Evolutionary conservation across 345 rosid species (phyloP), one percentile per base, ranked within the genome.

Genomic region (Mercurialis annua): DNA sequence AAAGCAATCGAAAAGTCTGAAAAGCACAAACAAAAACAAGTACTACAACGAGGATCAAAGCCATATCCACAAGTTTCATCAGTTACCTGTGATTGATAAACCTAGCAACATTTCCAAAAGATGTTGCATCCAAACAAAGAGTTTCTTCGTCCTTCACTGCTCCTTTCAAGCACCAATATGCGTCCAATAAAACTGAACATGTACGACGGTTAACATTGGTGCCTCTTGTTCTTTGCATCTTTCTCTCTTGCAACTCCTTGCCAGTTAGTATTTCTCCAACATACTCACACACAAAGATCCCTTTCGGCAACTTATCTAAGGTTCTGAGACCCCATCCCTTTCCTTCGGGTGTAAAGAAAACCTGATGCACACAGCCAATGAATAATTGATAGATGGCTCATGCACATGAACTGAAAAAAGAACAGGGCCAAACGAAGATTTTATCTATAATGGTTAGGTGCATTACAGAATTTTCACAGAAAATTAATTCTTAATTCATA

Each of bases 281-380:
- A 66, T 85, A 91, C 77, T 91, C 99, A 57, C 90, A 91, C 20
- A 94, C 83, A 82, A 89, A 87, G 10, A 91, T 72, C 73, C 99
- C 99, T 84, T 89, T 94, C 29, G 94, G 91, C 81, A 94, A 80
- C 74, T 89, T 85, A 62, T 82, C 83, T 53, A 89, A 81, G 62
- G 97, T 77, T 73, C 86, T 81, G 42, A 94, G 74, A 69, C 99
- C 99, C 97, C 97, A 94, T 50, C 92, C 95, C 77, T 89, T 93
- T 48, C 77, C 87, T 69, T 78, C 92, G 30, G 68, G 65, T 16
- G 95, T 89, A 76, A 81, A 80, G 75, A 89, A 93, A 64, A 93
- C 96, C 98, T 90, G 68, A 67, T 48, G 55, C 47, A 60, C 61
- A 76, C 64, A 80, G 38, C 26, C 10, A 60, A 59, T 24, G 29